phyloP scores from a whole-genome alignment of 2,329 filamentous ascomycete species.

The Aspergillus ustus region DNA sequence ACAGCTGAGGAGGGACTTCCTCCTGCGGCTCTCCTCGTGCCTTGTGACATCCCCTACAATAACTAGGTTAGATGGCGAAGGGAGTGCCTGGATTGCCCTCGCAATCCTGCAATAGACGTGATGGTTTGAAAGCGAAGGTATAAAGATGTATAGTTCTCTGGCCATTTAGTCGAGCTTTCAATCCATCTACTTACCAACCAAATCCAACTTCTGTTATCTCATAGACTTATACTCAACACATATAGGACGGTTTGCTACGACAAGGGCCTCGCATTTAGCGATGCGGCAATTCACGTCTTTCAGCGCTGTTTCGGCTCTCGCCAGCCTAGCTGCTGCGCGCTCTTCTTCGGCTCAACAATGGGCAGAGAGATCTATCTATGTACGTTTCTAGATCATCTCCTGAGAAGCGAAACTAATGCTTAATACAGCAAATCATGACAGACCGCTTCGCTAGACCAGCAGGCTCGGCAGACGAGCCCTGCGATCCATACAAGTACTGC shows the following conservation, averaged over 20 bases:
- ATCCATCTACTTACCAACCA: neutral
- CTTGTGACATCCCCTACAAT: neutral
- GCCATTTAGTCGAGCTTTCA: neutral
- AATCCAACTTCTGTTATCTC: neutral
- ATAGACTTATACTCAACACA: neutral
- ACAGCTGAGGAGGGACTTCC: neutral
- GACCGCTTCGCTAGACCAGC: constrained; percentile 59
- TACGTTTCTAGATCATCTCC: neutral
- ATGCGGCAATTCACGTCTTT: constrained; percentile 5
- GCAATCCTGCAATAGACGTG: neutral
- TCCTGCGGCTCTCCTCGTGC: constrained; percentile 3
- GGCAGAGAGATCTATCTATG: constrained; percentile 61
- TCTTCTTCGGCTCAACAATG: constrained; percentile 39
- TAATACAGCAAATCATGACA: constrained; percentile 55
- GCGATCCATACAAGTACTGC: constrained; percentile 53
- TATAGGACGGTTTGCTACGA: neutral
- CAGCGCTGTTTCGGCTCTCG: neutral
- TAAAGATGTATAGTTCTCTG: neutral
- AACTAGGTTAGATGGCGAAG: neutral
- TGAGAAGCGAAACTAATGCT: neutral
- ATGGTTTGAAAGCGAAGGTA: neutral
- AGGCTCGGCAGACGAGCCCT: constrained; percentile 37
- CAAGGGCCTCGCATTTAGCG: neutral
- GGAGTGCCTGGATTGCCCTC: constrained; percentile 8
- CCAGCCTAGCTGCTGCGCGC: constrained; percentile 8